phyloP scores from a whole-genome alignment of 257 asterid species.

The Paraleonurus japonicus region DNA sequence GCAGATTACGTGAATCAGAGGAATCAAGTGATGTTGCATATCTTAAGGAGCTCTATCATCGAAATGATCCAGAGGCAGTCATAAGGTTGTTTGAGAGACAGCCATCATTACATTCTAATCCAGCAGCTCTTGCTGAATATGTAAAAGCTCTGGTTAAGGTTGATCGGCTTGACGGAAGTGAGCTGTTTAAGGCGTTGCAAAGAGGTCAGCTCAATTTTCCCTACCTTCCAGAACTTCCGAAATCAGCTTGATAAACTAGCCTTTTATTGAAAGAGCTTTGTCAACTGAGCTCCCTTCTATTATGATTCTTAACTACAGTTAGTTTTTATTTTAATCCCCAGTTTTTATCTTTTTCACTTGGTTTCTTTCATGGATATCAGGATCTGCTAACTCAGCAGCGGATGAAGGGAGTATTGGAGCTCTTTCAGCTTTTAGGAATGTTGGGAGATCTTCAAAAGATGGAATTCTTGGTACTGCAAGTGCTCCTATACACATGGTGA shows the following conservation, averaged over 20 bases:
- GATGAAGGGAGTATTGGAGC: slow-evolving; percentile 63
- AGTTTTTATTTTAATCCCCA: neutral
- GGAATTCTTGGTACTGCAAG: slow-evolving; percentile 80
- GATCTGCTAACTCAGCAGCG: slow-evolving; percentile 44
- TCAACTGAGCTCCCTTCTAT: neutral
- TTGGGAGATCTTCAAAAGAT: slow-evolving; percentile 65
- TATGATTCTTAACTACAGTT: neutral
- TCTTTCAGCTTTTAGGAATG: slow-evolving; percentile 68
- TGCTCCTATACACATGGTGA: slow-evolving; percentile 93
- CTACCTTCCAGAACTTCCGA: neutral
- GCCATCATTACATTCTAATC: slow-evolving; percentile 72
- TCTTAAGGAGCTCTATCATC: slow-evolving; percentile 66
- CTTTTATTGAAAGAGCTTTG: neutral
- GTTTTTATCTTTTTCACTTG: neutral
- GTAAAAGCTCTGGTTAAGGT: slow-evolving; percentile 85
- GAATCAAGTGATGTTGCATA: slow-evolving; percentile 69
- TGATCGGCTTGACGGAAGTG: slow-evolving; percentile 81
- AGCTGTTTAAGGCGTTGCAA: slow-evolving; percentile 71
- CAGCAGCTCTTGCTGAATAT: slow-evolving; percentile 81
- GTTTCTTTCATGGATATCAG: slow-evolving; percentile 45
- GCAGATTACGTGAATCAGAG: slow-evolving; percentile 60
- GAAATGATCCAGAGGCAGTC: slow-evolving; percentile 78
- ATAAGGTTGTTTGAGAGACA: slow-evolving; percentile 79
- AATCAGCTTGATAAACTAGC: neutral
- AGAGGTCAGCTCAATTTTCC: slow-evolving; percentile 49